phyloP scores from a whole-genome alignment of 129 eudicot species.

The Tagetes erecta region DNA sequence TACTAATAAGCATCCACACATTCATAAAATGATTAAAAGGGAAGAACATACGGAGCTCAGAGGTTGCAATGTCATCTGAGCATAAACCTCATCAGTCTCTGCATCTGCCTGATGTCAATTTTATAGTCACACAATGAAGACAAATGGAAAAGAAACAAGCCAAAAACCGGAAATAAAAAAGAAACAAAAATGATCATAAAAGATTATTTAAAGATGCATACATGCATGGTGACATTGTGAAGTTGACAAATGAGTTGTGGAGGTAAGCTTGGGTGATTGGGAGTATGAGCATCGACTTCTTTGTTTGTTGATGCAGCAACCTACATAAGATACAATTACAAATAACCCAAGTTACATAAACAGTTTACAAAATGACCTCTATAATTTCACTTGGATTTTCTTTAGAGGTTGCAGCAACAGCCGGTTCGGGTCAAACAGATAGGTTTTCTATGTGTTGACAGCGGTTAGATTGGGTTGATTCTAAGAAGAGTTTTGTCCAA shows the following conservation, averaged over 20 bases:
- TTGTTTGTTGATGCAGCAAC: constrained; percentile 90
- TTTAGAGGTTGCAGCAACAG: not conserved
- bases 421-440: not conserved
- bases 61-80: constrained; percentile 92
- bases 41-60: constrained; percentile 58
- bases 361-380: not conserved
- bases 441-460: not conserved
- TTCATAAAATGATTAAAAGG: not conserved
- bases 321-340: constrained; percentile 31
- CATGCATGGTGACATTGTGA: constrained; percentile 95
- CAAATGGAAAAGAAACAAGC: not conserved
- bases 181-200: not conserved
- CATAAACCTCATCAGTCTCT: constrained; percentile 91
- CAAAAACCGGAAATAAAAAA: not conserved
- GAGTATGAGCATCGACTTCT: constrained; percentile 83
- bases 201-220: constrained; percentile 28
- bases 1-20: not conserved
- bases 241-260: constrained; percentile 92
- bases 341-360: constrained; percentile 4
- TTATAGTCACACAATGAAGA: constrained; percentile 26
- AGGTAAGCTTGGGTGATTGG: constrained; percentile 83
- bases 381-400: not conserved
- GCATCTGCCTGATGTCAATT: constrained; percentile 69
- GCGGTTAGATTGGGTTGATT: not conserved
- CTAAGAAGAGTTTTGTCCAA: not conserved